phyloP scores from a whole-genome alignment of 805 yeast species.

The Saturnispora quitensis region DNA sequence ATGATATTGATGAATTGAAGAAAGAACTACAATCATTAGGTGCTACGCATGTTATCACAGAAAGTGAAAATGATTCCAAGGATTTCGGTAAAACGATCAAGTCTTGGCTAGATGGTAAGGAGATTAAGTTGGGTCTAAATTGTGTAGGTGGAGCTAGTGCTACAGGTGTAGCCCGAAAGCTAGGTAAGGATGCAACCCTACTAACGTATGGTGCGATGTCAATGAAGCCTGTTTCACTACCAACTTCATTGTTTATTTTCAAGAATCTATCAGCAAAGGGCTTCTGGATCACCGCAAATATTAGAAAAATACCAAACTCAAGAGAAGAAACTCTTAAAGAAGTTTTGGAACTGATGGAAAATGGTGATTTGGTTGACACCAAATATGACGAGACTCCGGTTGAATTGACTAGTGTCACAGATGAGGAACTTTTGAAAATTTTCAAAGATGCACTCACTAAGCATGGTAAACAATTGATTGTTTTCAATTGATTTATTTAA shows the following conservation, averaged over 20 bases:
- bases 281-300: constrained; percentile 81
- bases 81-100: constrained; percentile 55
- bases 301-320: constrained; percentile 47
- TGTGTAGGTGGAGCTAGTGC: constrained; percentile 90
- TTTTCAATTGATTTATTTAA: constrained; percentile 15
- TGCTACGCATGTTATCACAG: constrained; percentile 85
- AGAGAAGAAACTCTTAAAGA: constrained; percentile 47
- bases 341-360: constrained; percentile 48
- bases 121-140: constrained; percentile 73
- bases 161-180: constrained; percentile 73
- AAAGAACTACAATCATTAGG: constrained; percentile 56
- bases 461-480: constrained; percentile 37
- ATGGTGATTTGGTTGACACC: constrained; percentile 44
- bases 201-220: constrained; percentile 98
- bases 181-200: constrained; percentile 64
- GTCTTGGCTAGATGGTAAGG: constrained; percentile 40
- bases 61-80: constrained; percentile 66
- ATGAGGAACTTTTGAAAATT: constrained; percentile 33
- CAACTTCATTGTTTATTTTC: constrained; percentile 83
- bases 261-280: constrained; percentile 82
- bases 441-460: constrained; percentile 36
- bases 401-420: constrained; percentile 26
- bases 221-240: constrained; percentile 84
- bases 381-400: constrained; percentile 34
- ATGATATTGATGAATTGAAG: constrained; percentile 52